Evolutionary conservation across 345 rosid species (phyloP).

Genomic region (Kandelia obovata): DNA sequence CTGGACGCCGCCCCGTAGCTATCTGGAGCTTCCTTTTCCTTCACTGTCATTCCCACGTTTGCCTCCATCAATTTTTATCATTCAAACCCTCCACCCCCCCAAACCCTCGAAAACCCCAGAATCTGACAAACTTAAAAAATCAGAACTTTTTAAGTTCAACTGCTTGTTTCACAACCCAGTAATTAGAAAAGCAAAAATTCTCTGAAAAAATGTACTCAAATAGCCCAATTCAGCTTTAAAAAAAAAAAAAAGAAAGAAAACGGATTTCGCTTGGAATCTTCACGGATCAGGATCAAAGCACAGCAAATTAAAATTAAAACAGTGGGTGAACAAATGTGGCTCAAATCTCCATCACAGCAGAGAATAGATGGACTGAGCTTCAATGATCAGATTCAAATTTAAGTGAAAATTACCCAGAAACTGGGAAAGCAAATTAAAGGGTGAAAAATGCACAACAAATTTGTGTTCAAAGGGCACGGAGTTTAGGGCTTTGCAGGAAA

Average conservation of each 20-base stretch:
- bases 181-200: not conserved
- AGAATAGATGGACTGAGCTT: constrained; percentile 42
- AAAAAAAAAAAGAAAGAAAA: not conserved
- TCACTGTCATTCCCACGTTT: constrained; percentile 47
- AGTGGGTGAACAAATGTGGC: constrained; percentile 8
- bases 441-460: constrained; percentile 22
- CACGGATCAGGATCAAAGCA: constrained; percentile 20
- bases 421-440: constrained; percentile 32
- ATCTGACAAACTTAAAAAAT: constrained; percentile 25
- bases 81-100: constrained; percentile 22
- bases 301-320: not conserved
- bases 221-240: constrained; percentile 5
- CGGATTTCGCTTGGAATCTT: constrained; percentile 16
- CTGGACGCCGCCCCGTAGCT: constrained; percentile 48
- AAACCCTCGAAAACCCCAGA: constrained; percentile 24
- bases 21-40: constrained; percentile 50
- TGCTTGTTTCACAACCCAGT: constrained; percentile 7
- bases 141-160: constrained; percentile 22
- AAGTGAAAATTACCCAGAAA: constrained; percentile 25
- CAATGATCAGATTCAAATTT: constrained; percentile 23
- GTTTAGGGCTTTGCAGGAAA: constrained; percentile 75
- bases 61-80: constrained; percentile 56
- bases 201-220: constrained; percentile 20
- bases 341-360: constrained; percentile 41
- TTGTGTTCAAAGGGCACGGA: constrained; percentile 36